Evolutionary conservation across 1,284 basidiomycete species (phyloP).

Genomic region (Ustilago xerochloae): DNA sequence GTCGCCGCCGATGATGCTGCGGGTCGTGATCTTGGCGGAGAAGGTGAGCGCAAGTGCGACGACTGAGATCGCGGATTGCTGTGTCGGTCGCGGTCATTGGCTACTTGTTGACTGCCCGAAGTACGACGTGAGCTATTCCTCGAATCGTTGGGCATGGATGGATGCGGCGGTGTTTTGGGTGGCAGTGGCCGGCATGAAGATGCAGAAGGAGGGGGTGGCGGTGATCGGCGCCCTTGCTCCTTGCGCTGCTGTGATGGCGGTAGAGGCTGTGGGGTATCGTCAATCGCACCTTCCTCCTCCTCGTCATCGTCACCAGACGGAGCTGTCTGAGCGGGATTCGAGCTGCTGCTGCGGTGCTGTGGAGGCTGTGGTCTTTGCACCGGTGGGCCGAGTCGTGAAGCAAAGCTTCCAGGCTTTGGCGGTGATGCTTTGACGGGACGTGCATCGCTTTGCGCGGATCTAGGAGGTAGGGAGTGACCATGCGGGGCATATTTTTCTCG

Average conservation of each 20-base stretch:
- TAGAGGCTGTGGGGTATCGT: constrained; percentile 4
- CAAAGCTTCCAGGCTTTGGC: background rate
- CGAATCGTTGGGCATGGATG: too few species aligned
- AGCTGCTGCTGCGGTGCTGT: background rate
- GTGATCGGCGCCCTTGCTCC: too few species aligned
- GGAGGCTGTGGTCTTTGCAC: background rate
- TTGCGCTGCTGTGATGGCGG: background rate
- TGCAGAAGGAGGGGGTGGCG: too few species aligned
- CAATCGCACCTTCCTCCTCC: constrained; percentile 48
- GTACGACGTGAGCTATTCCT: background rate
- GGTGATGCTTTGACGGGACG: background rate
- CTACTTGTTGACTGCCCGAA: background rate
- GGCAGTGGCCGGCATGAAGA: constrained; percentile 11
- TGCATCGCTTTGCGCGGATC: background rate
- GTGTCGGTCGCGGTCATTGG: constrained; percentile 11
- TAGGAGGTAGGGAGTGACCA: background rate
- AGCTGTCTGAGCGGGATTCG: background rate
- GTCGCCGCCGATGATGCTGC: background rate
- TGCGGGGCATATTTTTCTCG: background rate
- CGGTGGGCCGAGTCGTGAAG: background rate
- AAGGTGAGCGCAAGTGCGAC: constrained; percentile 26
- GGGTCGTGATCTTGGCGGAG: constrained; percentile 2
- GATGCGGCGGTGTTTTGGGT: constrained; percentile 29
- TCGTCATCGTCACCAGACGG: constrained; percentile 26
- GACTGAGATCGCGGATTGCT: constrained; percentile 1